Conservation (phyloP, 164 flowering plant species). For the Taxillus chinensis region DNA sequence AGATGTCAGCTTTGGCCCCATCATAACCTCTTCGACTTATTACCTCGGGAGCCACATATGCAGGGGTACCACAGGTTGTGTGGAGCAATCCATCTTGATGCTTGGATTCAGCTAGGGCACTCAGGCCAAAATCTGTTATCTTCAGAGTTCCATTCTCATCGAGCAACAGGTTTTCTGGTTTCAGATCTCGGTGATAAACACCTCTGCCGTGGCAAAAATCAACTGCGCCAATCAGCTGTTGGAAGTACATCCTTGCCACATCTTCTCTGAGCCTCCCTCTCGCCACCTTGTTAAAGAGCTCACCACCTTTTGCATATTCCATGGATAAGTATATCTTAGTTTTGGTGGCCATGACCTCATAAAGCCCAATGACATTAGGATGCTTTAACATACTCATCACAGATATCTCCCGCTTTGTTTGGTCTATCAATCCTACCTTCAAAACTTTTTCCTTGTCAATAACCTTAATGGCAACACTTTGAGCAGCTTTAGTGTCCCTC, state of each 20-base stretch:
- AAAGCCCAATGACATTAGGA: constrained; percentile 32
- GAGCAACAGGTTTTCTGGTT: constrained; percentile 42
- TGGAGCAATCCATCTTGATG: constrained; percentile 40
- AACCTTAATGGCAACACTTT: constrained; percentile 46
- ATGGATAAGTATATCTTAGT: constrained; percentile 38
- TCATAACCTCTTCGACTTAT: constrained; percentile 38
- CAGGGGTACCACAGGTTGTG: constrained; percentile 58
- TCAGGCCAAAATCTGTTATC: constrained; percentile 52
- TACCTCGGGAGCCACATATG: constrained; percentile 53
- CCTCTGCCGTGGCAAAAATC: constrained; percentile 47
- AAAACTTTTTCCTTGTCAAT: constrained; percentile 48
- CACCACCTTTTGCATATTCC: constrained; percentile 55
- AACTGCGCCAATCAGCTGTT: constrained; percentile 39
- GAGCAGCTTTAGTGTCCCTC: constrained; percentile 22
- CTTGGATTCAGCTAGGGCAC: constrained; percentile 35
- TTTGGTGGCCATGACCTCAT: constrained; percentile 52
- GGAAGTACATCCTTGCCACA: constrained; percentile 32
- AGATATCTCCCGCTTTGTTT: constrained; percentile 43
- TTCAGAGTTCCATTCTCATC: constrained; percentile 43
- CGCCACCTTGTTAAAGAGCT: constrained; percentile 40
- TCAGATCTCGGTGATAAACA: constrained; percentile 49
- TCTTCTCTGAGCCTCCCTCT: constrained; percentile 43
- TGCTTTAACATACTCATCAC: constrained; percentile 37
- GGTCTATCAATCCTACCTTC: constrained; percentile 36
- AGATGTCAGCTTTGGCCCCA: constrained; percentile 48